Evolutionary conservation across 1,284 basidiomycete species (phyloP), one percentile per base, ranked within the genome.

Genomic region (Bjerkandera adusta): DNA sequence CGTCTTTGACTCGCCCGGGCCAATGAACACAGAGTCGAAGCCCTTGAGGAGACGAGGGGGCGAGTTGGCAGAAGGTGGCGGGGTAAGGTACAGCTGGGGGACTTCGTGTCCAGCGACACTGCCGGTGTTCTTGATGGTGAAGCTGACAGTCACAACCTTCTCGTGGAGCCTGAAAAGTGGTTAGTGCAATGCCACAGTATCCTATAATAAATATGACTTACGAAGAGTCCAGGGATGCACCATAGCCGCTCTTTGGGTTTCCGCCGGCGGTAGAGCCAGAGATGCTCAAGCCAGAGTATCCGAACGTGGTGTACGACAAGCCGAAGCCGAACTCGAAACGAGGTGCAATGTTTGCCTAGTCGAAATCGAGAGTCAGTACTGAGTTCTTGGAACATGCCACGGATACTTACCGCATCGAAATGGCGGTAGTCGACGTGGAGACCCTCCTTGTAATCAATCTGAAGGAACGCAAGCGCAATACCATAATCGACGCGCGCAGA

Each of bases 321-420:
- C 77, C 85, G 58, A 77, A 85, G 2, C 85, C 86, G 58, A 85
- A 89, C 50, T 78, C 77, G 57, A 73, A 87, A 22, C 81, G 69
- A 3, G 85, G 84, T 3, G 68, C 64, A 45, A 85, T 79, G 45
- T 73, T 69, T 10, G 72, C 66, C 37, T 63, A 47, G 36, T 68
- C 61, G n/a, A n/a, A n/a, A n/a, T n/a, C n/a, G n/a, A n/a, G n/a
- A n/a, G n/a, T n/a, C n/a, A n/a, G n/a, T n/a, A n/a, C n/a, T n/a
- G n/a, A n/a, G n/a, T n/a, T n/a, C n/a, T n/a, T n/a, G n/a, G n/a
- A n/a, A n/a, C n/a, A n/a, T n/a, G n/a, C n/a, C n/a, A 56, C 71
- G 70, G 38, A 10, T 29, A 45, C 55, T 60, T 43, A 69, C 57
- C 25, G 70, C 60, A 55, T 85, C 79, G 60, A 87, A 87, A 57